Conservation (phyloP, 306 rosid species). For the Inga leiocalycina region DNA sequence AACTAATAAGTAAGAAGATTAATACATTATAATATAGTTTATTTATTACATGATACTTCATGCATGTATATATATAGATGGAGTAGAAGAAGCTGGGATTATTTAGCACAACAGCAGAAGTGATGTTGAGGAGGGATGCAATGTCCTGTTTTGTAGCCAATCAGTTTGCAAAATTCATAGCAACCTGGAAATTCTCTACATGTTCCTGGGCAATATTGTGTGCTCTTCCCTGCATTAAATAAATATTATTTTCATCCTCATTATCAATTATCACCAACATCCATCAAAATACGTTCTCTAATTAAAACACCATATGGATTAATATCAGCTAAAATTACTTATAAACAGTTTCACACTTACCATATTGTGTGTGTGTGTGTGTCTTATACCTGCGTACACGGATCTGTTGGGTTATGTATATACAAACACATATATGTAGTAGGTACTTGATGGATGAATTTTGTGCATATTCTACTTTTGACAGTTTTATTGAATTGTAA, state of each 20-base stretch:
- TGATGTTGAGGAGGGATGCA: background rate
- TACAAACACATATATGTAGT: background rate
- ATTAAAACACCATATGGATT: background rate
- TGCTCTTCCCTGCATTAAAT: slow-evolving; percentile 13
- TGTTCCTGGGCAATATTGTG: background rate
- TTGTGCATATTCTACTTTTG: background rate
- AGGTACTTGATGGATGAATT: background rate
- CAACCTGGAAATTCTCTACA: background rate
- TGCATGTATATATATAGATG: background rate
- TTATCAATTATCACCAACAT: background rate
- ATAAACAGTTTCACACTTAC: background rate
- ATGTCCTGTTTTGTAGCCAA: background rate
- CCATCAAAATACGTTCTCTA: too few species aligned
- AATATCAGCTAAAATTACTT: too few species aligned
- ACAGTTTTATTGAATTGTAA: too few species aligned
- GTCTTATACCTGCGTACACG: too few species aligned
- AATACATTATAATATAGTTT: background rate
- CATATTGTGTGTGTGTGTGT: background rate
- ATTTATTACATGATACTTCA: background rate
- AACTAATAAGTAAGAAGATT: background rate
- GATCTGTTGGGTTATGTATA: background rate
- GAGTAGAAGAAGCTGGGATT: background rate
- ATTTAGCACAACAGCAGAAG: slow-evolving; percentile 23
- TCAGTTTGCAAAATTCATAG: background rate
- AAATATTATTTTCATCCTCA: too few species aligned